Evolutionary conservation across 495 filamentous ascomycete genomes (phyloP), one percentile per base, ranked within the genome.

Genomic region (Aspergillus avenaceus): DNA sequence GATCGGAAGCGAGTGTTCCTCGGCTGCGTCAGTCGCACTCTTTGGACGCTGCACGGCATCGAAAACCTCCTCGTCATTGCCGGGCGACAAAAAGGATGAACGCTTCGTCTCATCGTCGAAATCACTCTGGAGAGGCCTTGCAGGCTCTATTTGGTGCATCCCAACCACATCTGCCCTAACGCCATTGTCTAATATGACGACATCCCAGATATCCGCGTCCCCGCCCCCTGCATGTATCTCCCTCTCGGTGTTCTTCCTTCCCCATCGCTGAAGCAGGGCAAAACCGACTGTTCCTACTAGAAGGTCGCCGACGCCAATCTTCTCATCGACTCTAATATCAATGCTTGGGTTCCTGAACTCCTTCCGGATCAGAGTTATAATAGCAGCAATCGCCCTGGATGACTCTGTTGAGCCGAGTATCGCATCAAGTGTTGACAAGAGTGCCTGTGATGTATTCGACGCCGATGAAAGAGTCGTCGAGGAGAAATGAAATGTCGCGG

Each of bases 401-500:
- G 85, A 86, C 61, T 91, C 87, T 5, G 87, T 90, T 16, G 81
- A 85, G 12, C 87, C 87, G 25, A 91, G 78, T 47, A 88, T 84
- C 16, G 84, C 81, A 65, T 91, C 86, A 23, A 91, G 69, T 2
- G 81, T 81, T 24, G 80, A 78, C 14, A 90, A 61, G 9, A 87
- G 74, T 14, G 82, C 72, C 60, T 86, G 83, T 0, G 84, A 84
- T 45, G 87, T 67, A 49, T 84, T 80, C 5, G 78, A 80, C 18
- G 78, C 70, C 14, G 81, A 80, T 3, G 76, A 73, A 43, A 90
- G 65, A 8, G 83, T 81, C 1, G 84, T 80, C 6, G 81, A 77
- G 21, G 84, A 83, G 31, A 88, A 61, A 47, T 88, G 78, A 52
- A 91, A 90, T n/a, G 85, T 79, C 0, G 85, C 78, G 21, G 85